phyloP scores from a whole-genome alignment of 2,329 filamentous ascomycete species.

The Cordyceps militaris region DNA sequence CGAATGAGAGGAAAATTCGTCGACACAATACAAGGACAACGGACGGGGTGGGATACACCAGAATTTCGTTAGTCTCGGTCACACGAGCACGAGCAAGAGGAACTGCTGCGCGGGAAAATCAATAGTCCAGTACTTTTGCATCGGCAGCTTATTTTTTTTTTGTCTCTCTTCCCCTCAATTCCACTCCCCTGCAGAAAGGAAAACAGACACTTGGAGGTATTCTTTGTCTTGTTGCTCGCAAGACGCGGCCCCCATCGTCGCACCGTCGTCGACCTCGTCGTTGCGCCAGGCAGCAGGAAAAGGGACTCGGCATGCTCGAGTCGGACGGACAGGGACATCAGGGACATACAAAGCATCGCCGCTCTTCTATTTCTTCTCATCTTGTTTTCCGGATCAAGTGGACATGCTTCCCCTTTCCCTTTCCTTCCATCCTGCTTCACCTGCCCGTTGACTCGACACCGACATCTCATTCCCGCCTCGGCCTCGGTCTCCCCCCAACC shows the following conservation, averaged over 20 bases:
- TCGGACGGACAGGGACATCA: conserved; percentile 3
- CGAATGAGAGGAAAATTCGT: background rate
- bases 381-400: background rate
- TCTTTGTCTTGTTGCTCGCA: background rate
- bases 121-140: no score
- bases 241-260: background rate
- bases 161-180: background rate
- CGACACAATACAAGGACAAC: background rate
- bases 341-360: background rate
- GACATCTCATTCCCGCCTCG: background rate
- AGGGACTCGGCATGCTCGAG: conserved; percentile 7
- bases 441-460: background rate
- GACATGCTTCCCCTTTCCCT: background rate
- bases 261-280: background rate
- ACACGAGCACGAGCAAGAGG: background rate
- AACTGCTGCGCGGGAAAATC: no score
- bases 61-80: conserved; percentile 4
- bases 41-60: conserved; percentile 6
- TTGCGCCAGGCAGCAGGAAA: background rate
- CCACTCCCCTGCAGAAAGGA: background rate
- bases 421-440: background rate
- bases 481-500: background rate
- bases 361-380: background rate
- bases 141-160: no score
- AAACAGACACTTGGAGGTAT: background rate